Evolutionary conservation across 225 moss, liverwort and hornwort species (phyloP).

Genomic region (Polytrichum commune): DNA sequence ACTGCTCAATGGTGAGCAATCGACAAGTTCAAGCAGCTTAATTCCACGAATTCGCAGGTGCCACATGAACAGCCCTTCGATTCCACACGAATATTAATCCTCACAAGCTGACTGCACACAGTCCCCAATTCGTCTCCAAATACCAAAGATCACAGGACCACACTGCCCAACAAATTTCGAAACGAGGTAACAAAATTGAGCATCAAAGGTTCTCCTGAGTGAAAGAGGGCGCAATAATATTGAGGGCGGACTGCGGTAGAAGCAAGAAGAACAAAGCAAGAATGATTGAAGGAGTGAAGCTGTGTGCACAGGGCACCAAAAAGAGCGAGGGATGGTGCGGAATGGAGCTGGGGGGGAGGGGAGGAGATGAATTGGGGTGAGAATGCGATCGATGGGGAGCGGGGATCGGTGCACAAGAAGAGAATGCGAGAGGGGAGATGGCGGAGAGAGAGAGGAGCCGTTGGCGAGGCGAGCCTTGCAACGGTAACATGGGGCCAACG

Average conservation of each 20-base stretch:
- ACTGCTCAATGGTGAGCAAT: neutral
- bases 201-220: neutral
- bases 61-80: too few species aligned
- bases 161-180: too few species aligned
- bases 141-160: neutral
- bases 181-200: neutral
- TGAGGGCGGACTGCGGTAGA: neutral
- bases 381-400: slow-evolving; percentile 1
- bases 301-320: neutral
- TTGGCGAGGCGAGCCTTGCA: slow-evolving; percentile 2
- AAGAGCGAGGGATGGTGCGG: neutral
- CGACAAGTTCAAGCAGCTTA: neutral
- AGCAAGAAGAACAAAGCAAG: neutral
- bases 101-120: neutral
- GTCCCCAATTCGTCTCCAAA: neutral
- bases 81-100: too few species aligned
- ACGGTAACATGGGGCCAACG: slow-evolving; percentile 9
- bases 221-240: neutral
- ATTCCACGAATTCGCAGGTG: neutral
- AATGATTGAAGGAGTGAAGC: neutral
- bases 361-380: too few species aligned
- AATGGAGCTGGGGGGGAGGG: neutral
- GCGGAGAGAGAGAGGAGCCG: neutral
- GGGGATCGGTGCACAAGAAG: slow-evolving; percentile 2
- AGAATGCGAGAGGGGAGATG: neutral